Evolutionary conservation across 2,329 filamentous ascomycete genomes (phyloP).

Genomic region (Chrysoporthe puriensis): DNA sequence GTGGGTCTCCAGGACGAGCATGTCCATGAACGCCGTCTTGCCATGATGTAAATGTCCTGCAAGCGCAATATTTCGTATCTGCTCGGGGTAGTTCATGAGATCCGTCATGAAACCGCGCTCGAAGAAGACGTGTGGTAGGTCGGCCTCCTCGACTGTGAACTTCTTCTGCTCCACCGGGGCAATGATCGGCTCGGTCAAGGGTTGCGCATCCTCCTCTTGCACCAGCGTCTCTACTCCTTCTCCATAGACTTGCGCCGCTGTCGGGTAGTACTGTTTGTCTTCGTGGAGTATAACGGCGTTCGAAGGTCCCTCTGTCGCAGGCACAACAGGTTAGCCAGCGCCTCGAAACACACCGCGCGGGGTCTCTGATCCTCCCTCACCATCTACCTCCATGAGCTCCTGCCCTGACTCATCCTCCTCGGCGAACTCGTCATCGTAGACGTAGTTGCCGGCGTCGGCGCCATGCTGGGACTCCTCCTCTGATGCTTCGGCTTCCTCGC

Average conservation of each 20-base stretch:
- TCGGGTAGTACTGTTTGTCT: constrained; percentile 99
- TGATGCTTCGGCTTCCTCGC: constrained; percentile 81
- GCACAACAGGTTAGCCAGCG: constrained; percentile 34
- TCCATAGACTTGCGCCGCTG: constrained; percentile 95
- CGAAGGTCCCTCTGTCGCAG: constrained; percentile 71
- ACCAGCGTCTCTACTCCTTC: constrained; percentile 93
- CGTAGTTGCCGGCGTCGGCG: constrained; percentile 74
- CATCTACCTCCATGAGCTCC: constrained; percentile 93
- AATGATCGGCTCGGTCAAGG: constrained; percentile 89
- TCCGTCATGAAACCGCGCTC: constrained; percentile 92
- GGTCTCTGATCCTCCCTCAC: constrained; percentile 46
- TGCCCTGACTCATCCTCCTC: constrained; percentile 70
- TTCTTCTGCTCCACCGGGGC: constrained; percentile 93
- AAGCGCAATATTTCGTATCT: constrained; percentile 89
- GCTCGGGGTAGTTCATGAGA: constrained; percentile 92
- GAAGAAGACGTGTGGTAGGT: constrained; percentile 86
- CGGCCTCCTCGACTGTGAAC: constrained; percentile 89
- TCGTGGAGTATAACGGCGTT: constrained; percentile 98
- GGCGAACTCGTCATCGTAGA: constrained; percentile 76
- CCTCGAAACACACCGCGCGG: neutral
- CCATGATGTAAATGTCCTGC: constrained; percentile 95
- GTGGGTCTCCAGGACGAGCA: constrained; percentile 95
- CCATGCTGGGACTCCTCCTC: constrained; percentile 83
- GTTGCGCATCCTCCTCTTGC: constrained; percentile 95
- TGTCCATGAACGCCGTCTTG: constrained; percentile 98